These are phyloP conservation scores for Solanum peruvianum DNA, from an alignment of 257 asterid species.

Conservation along the genomic window DNA sequence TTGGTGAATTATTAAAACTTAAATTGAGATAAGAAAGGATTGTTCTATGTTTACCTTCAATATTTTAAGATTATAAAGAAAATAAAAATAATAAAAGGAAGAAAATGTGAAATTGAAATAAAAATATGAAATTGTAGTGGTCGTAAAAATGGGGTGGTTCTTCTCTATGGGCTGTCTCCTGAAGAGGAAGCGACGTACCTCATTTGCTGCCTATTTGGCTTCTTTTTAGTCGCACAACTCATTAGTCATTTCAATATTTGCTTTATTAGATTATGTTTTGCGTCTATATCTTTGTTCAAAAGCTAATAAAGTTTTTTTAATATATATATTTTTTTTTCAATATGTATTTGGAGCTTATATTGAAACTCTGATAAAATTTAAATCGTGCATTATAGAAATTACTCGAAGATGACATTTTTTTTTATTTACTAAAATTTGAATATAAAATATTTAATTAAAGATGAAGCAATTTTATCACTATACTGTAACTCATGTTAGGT, in stretches of 20 bases:
- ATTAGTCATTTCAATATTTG: neutral
- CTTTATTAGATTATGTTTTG: neutral
- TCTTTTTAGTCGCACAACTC: neutral
- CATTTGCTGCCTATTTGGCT: neutral
- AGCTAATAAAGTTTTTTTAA: neutral
- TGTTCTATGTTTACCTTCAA: neutral
- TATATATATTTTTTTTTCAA: no score
- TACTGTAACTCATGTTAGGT: no score
- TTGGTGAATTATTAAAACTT: no score
- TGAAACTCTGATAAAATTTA: no score
- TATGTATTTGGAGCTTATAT: fast-evolving
- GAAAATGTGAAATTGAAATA: neutral
- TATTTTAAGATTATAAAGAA: neutral
- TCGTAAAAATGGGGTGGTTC: neutral
- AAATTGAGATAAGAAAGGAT: no score
- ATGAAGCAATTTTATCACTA: no score
- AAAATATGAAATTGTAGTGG: neutral
- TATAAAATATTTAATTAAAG: fast-evolving
- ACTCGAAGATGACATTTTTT: no score
- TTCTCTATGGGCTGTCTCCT: neutral
- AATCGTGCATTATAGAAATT: fast-evolving
- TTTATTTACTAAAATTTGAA: fast-evolving
- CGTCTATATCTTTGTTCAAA: neutral
- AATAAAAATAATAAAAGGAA: neutral
- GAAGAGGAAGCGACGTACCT: neutral